Base-by-base conservation (phyloP, 768 basidiomycete genomes). In the Asterophora lycoperdoides region DNA sequence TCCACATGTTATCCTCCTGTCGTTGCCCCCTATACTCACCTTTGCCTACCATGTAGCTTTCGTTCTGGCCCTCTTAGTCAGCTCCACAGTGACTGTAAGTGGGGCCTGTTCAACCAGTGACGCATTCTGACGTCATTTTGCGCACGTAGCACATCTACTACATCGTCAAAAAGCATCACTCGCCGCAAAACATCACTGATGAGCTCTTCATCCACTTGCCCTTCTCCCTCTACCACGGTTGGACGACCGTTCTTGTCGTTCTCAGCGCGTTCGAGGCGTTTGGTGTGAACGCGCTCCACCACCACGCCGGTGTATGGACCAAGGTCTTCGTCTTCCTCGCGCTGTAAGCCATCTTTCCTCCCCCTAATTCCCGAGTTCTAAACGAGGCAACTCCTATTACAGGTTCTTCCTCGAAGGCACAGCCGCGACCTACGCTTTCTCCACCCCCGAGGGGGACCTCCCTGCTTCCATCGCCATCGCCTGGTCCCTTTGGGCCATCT, bases 401-500 rank as follows among this genome's bases (percentile, higher is more conserved):
- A 88, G 86, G 51, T 83, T 95, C 74, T 94, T 94, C 84, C 84
- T 94, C 53, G 91, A 94, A 66, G 84, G 82, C 10, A 94, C 92
- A 10, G 84, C 91, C 5, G 89, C 83, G n/a, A 87, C 91, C 2
- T 99, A 99, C 65, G 90, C 94, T 32, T 95, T 95, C 77, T 87
- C 89, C 17, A 83, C 84, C 10, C 70, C 80, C 1, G 89, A 94
- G 64, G 95, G 95, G 49, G 96, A 98, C 63, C 77, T 97, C 19
- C 90, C 93, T 3, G 96, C 90, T 2, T 85, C 91, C 18, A 79
- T 93, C 56, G 93, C 89, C 53, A 92, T 97, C 62, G 81, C 84
- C 35, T 95, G 89, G 88, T 84, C 88, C n/a, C 76, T 99, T 26
- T 94, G 86, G 70, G 94, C 89, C 37, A 93, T 98, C 71, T 97